Base-by-base conservation (phyloP, 2,329 filamentous ascomycete species). In the Fusarium protoensiforme region DNA sequence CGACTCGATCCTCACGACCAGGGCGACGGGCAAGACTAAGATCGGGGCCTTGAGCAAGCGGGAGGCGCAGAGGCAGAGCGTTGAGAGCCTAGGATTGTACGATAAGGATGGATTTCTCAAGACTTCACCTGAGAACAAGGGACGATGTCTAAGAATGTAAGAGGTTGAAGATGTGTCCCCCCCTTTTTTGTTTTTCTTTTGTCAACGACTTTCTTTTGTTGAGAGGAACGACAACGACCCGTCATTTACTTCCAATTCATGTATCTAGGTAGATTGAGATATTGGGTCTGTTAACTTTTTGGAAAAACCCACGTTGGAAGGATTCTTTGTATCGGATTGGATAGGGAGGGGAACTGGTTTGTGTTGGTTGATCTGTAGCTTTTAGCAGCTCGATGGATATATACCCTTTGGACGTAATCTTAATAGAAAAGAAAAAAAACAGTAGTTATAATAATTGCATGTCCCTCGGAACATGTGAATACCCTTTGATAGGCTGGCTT, bases 61-160 rank as follows among this genome's bases (percentile, higher is more conserved):
- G 9, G 66, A 73, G n/a, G 70, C 71, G 35, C 56, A 72, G 29
- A 69, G 79, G 1, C 71, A 68, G 22, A 84, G 84, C 18, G 75
- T 79, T 1, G 84, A 85, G 22, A 86, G 83, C 36, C 65, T 84
- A 33, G 83, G 83, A 2, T 61, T 86, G 57, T 87, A 87, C 68
- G 85, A 87, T 67, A 77, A 81, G 57, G 84, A 87, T 31, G 86
- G 85, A 2, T 87, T 87, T 59, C 73, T 87, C 65, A 80, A 84
- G 67, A 78, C 79, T 33, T 85, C 84, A 29, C 85, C 83, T 3
- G 81, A 81, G 11, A 78, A 81, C n/a, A 71, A 73, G 53, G 75
- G 74, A 48, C 66, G 75, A 39, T 66, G 58, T 35, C 59, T 80
- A 72, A 78, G 80, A 61, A 78, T 81, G 71, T 82, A 71, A 77